A percentile compares a stretch with the other conserved stretches of the same genome.
These are phyloP conservation scores for Caryocar brasiliense DNA, from an alignment of 441 rosid species.

Conservation along the genomic window DNA sequence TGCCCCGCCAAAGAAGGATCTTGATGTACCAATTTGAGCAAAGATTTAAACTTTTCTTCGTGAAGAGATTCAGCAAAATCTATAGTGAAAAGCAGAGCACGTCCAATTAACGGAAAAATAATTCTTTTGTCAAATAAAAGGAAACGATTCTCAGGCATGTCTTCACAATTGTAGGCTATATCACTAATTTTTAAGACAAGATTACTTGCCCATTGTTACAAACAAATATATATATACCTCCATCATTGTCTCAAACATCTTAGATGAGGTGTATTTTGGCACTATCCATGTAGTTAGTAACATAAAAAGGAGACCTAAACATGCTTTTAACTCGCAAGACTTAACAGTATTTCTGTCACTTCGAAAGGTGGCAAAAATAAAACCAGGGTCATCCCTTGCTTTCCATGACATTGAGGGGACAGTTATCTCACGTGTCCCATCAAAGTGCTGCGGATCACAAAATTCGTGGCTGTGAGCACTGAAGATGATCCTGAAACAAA, in stretches of 20 bases:
- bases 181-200: too few species aligned
- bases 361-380: slow-evolving; percentile 39
- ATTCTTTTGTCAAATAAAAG: too few species aligned
- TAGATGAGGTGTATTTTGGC: slow-evolving; percentile 9
- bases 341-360: slow-evolving; percentile 23
- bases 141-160: too few species aligned
- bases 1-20: too few species aligned
- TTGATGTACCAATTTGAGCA: too few species aligned
- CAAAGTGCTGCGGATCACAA: slow-evolving; percentile 37
- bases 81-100: too few species aligned
- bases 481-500: slow-evolving; percentile 40
- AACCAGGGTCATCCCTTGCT: slow-evolving; percentile 50
- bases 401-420: slow-evolving; percentile 58
- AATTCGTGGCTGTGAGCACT: slow-evolving; percentile 47
- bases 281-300: slow-evolving; percentile 11
- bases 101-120: too few species aligned
- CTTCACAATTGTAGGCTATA: too few species aligned
- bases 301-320: slow-evolving; percentile 19
- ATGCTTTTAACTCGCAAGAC: slow-evolving; percentile 30
- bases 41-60: too few species aligned
- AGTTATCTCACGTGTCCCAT: slow-evolving; percentile 54
- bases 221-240: too few species aligned
- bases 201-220: too few species aligned
- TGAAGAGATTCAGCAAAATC: too few species aligned
- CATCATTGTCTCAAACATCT: slow-evolving; percentile 10